phyloP scores from a whole-genome alignment of 2,329 filamentous ascomycete genomes.

The Venturia carpophila region DNA sequence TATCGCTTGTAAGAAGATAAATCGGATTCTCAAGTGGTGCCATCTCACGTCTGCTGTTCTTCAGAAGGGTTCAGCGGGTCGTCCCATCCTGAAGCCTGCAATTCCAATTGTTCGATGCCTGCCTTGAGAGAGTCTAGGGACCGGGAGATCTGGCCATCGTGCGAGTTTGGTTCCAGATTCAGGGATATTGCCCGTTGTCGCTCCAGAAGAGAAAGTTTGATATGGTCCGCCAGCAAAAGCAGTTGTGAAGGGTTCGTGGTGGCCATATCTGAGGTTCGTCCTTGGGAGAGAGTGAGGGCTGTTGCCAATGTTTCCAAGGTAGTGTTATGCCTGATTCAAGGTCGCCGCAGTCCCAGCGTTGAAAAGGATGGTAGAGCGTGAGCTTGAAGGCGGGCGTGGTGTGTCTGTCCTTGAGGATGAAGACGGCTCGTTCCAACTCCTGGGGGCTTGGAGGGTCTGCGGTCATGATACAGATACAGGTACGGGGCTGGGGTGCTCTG shows the following conservation, averaged over 20 bases:
- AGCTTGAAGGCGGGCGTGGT: background rate
- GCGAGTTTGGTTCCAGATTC: slow-evolving; percentile 67
- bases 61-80: slow-evolving; percentile 32
- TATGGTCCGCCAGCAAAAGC: slow-evolving; percentile 88
- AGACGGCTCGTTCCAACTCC: background rate
- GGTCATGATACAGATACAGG: background rate
- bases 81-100: slow-evolving; percentile 44
- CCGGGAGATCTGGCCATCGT: slow-evolving; percentile 81
- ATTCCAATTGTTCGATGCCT: slow-evolving; percentile 63
- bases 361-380: background rate
- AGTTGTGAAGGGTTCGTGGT: slow-evolving; percentile 60
- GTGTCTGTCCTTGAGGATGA: background rate
- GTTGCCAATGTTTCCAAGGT: background rate
- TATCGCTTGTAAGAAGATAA: background rate
- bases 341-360: background rate
- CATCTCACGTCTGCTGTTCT: slow-evolving; percentile 42
- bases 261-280: slow-evolving; percentile 24
- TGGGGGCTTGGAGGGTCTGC: background rate
- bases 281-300: background rate
- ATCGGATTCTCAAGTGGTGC: background rate
- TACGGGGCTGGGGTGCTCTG: background rate
- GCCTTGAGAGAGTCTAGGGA: slow-evolving; percentile 81
- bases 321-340: background rate
- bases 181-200: slow-evolving; percentile 77
- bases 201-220: slow-evolving; percentile 92